Evolutionary conservation across 2,329 filamentous ascomycete species (phyloP), one percentile per base, ranked within the genome.

Genomic region (Microsporum canis): DNA sequence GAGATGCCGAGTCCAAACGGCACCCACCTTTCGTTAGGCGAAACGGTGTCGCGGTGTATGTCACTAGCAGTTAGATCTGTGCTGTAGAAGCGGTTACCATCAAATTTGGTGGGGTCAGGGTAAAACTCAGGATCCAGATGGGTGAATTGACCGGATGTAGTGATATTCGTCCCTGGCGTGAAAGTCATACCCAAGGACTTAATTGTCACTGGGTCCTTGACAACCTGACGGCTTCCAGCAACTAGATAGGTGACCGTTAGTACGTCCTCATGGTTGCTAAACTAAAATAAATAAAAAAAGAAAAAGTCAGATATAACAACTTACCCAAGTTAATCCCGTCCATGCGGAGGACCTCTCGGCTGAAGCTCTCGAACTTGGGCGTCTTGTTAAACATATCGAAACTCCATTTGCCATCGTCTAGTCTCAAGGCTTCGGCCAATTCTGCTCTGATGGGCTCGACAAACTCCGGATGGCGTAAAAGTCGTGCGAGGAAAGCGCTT

Each of bases 111-210:
- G 14, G 57, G 57, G 17, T 59, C 12, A 12, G 39, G 27, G 12
- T 59, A 59, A n/a, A 59, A 27, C 1, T 59, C 57, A n/a, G 57
- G 57, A 7, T 59, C 57, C 1, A 47, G 3, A 29, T 59, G 57
- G 33, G 31, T 49, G 33, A 36, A 59, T 49, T 36, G 6, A 2
- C 38, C 57, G 0, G 57, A 34, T 3, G 45, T 41, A 5, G 56
- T 41, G 23, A 58, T 39, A 2, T 41, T 41, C 27, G 56, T 41
- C n/a, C 56, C 56, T 7, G 56, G 56, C 5, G 3, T 23, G 10
- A 58, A 41, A 3, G 56, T 45, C 56, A 58, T 41, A n/a, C 56
- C 56, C 5, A 58, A 10, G 14, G 56, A 58, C 12, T 41, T 12
- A 8, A 58, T 41, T n/a, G 56, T 58, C 1, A 58, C n/a, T 41